Conservation (phyloP, 768 basidiomycete genomes). For the Pilatotrama ljubarskyi region DNA sequence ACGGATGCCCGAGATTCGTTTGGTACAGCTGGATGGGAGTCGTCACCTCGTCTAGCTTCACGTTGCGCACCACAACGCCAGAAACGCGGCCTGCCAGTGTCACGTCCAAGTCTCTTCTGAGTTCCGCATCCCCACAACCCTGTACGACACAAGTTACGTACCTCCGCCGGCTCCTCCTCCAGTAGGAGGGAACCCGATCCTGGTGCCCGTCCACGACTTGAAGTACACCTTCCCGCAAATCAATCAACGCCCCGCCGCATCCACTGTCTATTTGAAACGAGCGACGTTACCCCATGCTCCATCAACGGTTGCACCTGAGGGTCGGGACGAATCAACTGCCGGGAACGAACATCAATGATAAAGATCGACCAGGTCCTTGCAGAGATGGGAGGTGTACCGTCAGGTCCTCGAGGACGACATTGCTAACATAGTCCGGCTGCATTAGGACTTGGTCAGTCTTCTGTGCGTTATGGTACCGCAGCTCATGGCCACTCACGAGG, state of each 20-base stretch:
- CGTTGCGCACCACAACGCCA: constrained; percentile 44
- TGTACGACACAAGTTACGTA: constrained; percentile 16
- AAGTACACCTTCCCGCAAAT: constrained; percentile 47
- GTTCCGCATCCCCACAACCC: background rate
- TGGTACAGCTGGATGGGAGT: constrained; percentile 50
- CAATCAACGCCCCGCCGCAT: background rate
- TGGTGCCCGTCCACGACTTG: constrained; percentile 55
- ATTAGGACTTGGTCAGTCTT: background rate
- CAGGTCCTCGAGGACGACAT: constrained; percentile 51
- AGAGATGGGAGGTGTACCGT: constrained; percentile 32
- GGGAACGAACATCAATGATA: background rate
- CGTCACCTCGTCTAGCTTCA: constrained; percentile 48
- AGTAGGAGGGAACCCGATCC: constrained; percentile 53
- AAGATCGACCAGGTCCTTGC: background rate
- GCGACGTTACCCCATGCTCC: constrained; percentile 45
- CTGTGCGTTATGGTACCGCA: background rate
- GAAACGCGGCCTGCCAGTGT: constrained; percentile 41
- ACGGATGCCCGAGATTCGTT: constrained; percentile 51
- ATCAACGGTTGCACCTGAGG: constrained; percentile 55
- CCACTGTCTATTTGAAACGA: background rate
- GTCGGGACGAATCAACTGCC: constrained; percentile 48
- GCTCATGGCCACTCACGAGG: constrained; percentile 36
- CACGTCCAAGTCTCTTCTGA: background rate
- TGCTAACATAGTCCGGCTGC: constrained; percentile 54
- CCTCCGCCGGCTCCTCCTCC: constrained; percentile 57